Conservation (phyloP, 768 basidiomycete species). For the Boletus eberwhitei region DNA sequence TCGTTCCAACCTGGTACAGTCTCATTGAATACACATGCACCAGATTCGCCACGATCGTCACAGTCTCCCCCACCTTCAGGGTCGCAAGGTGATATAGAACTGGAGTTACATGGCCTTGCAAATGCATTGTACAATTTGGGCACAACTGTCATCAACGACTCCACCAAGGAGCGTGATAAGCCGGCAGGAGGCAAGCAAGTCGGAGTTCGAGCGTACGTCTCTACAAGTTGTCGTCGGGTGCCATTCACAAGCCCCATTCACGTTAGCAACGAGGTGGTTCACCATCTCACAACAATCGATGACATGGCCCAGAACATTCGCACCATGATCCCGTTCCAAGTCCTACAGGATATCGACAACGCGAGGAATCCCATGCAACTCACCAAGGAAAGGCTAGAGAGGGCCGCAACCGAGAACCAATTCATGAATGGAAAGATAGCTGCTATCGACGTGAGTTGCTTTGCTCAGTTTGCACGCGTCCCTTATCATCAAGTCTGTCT, state of each 20-base stretch:
- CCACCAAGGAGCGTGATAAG: slow-evolving; percentile 75
- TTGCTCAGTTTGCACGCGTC: neutral
- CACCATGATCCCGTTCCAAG: slow-evolving; percentile 72
- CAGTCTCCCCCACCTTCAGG: slow-evolving; percentile 72
- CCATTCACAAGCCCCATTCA: neutral
- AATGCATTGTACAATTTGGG: slow-evolving; percentile 78
- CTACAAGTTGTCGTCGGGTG: neutral
- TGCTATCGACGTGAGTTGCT: slow-evolving; percentile 59
- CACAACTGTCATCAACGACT: slow-evolving; percentile 79
- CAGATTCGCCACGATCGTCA: slow-evolving; percentile 62
- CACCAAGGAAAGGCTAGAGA: slow-evolving; percentile 75
- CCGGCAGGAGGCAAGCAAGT: slow-evolving; percentile 71
- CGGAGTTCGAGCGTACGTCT: slow-evolving; percentile 65
- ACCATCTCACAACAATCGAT: slow-evolving; percentile 64
- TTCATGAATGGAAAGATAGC: slow-evolving; percentile 88
- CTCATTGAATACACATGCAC: slow-evolving; percentile 17
- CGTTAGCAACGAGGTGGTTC: slow-evolving; percentile 69
- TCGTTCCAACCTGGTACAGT: slow-evolving; percentile 1
- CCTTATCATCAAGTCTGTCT: slow-evolving; percentile 2
- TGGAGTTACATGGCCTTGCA: slow-evolving; percentile 72
- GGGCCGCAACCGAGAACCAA: slow-evolving; percentile 85
- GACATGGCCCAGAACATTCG: slow-evolving; percentile 58
- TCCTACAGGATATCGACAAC: slow-evolving; percentile 76
- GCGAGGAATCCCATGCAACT: slow-evolving; percentile 78
- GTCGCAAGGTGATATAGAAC: slow-evolving; percentile 68